Evolutionary conservation across 768 basidiomycete genomes (phyloP).

Genomic region (Stropharia rugosoannulata): DNA sequence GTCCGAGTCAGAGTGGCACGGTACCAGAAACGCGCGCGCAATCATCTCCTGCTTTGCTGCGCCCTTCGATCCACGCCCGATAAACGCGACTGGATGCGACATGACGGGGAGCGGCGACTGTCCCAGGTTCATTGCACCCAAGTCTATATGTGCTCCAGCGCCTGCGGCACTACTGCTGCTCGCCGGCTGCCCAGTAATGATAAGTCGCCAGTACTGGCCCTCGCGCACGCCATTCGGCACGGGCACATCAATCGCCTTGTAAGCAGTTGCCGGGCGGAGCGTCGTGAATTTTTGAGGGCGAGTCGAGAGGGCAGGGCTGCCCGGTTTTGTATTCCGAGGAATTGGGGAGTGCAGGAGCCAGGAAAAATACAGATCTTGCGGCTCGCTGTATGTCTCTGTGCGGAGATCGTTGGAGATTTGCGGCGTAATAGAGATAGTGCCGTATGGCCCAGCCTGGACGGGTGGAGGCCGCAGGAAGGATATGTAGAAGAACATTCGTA

Average conservation of each 20-base stretch:
- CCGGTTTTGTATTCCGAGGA: conserved; percentile 1
- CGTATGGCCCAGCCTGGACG: conserved; percentile 38
- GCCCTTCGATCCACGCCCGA: conserved; percentile 26
- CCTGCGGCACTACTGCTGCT: conserved; percentile 10
- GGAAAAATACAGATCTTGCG: conserved; percentile 67
- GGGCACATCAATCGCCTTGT: conserved; percentile 72
- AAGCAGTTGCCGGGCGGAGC: conserved; percentile 65
- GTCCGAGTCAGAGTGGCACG: conserved; percentile 13
- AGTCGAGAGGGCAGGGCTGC: conserved; percentile 23
- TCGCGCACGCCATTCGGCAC: conserved; percentile 51
- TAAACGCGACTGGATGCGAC: conserved; percentile 63
- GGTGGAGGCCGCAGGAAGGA: conserved; percentile 91
- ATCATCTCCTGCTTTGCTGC: conserved; percentile 67
- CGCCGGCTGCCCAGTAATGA: conserved; percentile 42
- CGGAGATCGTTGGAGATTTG: conserved; percentile 90
- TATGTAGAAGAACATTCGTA: conserved; percentile 79
- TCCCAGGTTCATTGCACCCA: conserved; percentile 44
- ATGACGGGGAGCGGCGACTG: conserved; percentile 54
- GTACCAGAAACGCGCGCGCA: conserved; percentile 50
- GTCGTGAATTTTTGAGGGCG: conserved; percentile 68
- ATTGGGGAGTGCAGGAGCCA: conserved; percentile 43
- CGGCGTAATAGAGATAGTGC: conserved; percentile 63
- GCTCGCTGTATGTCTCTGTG: conserved; percentile 62
- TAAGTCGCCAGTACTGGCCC: conserved; percentile 65
- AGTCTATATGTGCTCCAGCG: conserved; percentile 31